Conservation (phyloP, 2,329 filamentous ascomycete species). For the Neofusicoccum ribis region DNA sequence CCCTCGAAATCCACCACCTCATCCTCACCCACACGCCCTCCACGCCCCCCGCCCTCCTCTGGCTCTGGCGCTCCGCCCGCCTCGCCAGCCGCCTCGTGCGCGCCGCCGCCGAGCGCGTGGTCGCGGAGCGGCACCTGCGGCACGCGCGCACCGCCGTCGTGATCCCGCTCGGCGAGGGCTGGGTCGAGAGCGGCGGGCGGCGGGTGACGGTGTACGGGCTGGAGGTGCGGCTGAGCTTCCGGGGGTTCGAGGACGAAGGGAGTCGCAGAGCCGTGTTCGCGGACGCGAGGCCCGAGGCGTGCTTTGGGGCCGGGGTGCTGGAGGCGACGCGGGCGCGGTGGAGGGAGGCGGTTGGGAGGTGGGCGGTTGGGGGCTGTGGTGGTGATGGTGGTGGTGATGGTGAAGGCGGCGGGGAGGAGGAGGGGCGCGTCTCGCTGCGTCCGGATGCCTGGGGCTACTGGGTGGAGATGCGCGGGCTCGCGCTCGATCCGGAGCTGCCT, state of each 20-base stretch:
- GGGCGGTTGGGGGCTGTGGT: background rate
- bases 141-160: background rate
- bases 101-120: constrained; percentile 3
- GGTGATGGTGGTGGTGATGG: too few relatives aligned
- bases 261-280: background rate
- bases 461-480: background rate
- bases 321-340: background rate
- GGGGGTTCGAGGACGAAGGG: background rate
- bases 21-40: background rate
- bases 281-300: background rate
- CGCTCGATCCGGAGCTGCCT: constrained; percentile 30
- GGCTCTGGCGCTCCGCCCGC: background rate
- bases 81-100: background rate
- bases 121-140: background rate
- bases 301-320: background rate
- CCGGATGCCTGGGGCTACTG: background rate
- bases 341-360: background rate
- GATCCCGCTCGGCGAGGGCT: background rate
- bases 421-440: background rate
- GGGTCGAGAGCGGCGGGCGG: background rate
- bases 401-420: background rate
- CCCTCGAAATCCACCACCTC: background rate
- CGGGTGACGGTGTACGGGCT: background rate
- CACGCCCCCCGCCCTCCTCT: background rate
- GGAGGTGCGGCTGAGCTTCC: background rate